Conservation (phyloP, 2,329 filamentous ascomycete species). For the Lasiodiplodia citricola region DNA sequence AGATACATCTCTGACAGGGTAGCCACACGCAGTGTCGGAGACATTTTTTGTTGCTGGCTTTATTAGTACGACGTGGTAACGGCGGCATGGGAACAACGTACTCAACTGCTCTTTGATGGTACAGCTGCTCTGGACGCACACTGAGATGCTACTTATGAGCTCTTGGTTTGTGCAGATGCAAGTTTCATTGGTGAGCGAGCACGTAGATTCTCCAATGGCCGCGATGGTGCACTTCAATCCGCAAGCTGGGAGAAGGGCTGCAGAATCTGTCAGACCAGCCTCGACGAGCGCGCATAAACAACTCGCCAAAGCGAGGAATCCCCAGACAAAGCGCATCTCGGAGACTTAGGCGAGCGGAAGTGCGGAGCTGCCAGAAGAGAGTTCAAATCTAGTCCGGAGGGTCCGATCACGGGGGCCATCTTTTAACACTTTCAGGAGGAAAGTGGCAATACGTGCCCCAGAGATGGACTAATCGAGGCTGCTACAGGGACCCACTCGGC, state of each 20-base stretch:
- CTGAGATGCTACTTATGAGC: slow-evolving; percentile 30
- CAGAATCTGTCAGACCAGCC: not conserved
- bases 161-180: slow-evolving; percentile 34
- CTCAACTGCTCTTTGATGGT: slow-evolving; percentile 36
- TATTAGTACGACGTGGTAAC: not conserved
- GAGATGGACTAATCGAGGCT: not conserved
- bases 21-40: slow-evolving; percentile 41
- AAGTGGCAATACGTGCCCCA: not conserved
- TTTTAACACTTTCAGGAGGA: slow-evolving; percentile 1
- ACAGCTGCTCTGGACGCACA: slow-evolving; percentile 34
- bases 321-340: not conserved
- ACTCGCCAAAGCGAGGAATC: slow-evolving; percentile 5
- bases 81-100: slow-evolving; percentile 27
- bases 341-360: not conserved
- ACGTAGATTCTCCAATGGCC: slow-evolving; percentile 29
- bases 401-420: not conserved
- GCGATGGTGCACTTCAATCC: slow-evolving; percentile 2
- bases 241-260: not conserved
- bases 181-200: slow-evolving; percentile 33
- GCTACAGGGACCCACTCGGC: not conserved
- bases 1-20: slow-evolving; percentile 43
- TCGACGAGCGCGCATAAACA: not conserved
- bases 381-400: not conserved
- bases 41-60: slow-evolving; percentile 47
- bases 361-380: not conserved